A percentile compares a stretch with the other conserved stretches of the same genome.
These are phyloP conservation scores for Penicilliopsis zonata DNA, from an alignment of 495 filamentous ascomycete species.

Conservation along the genomic window DNA sequence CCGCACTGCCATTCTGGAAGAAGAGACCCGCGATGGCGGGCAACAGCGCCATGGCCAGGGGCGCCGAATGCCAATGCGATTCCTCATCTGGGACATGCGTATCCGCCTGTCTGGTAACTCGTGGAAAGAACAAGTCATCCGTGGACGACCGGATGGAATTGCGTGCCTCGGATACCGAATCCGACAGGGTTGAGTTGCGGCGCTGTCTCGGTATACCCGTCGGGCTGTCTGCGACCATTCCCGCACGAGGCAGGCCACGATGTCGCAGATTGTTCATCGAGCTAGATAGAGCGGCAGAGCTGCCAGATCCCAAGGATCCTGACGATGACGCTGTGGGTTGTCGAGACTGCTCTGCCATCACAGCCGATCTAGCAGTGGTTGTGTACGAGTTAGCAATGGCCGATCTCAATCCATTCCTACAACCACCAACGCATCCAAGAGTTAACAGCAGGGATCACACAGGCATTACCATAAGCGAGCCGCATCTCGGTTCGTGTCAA, in stretches of 20 bases:
- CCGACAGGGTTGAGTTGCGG: slow-evolving; percentile 66
- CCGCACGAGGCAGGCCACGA: slow-evolving; percentile 26
- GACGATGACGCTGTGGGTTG: neutral
- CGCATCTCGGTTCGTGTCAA: too few species aligned
- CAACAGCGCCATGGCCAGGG: slow-evolving; percentile 70
- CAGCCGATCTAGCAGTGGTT: too few species aligned
- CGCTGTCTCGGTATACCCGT: slow-evolving; percentile 29
- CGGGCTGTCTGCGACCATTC: slow-evolving; percentile 23
- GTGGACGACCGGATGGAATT: slow-evolving; percentile 57
- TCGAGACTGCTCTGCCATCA: slow-evolving; percentile 5
- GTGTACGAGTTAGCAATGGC: too few species aligned
- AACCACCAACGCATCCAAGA: too few species aligned
- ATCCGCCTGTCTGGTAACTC: slow-evolving; percentile 16
- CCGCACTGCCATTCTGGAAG: slow-evolving; percentile 68
- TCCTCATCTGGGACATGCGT: slow-evolving; percentile 27
- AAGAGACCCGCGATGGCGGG: slow-evolving; percentile 77
- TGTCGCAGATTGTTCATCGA: slow-evolving; percentile 25
- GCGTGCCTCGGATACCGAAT: slow-evolving; percentile 54
- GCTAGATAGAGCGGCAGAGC: slow-evolving; percentile 1
- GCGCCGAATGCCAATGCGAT: slow-evolving; percentile 63
- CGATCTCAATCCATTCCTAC: too few species aligned
- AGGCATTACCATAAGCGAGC: too few species aligned
- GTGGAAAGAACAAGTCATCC: slow-evolving; percentile 61
- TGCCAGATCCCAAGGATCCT: slow-evolving; percentile 1
- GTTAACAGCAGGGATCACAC: too few species aligned